Evolutionary conservation across 345 rosid species (phyloP).

Genomic region (Syzygium aromaticum): DNA sequence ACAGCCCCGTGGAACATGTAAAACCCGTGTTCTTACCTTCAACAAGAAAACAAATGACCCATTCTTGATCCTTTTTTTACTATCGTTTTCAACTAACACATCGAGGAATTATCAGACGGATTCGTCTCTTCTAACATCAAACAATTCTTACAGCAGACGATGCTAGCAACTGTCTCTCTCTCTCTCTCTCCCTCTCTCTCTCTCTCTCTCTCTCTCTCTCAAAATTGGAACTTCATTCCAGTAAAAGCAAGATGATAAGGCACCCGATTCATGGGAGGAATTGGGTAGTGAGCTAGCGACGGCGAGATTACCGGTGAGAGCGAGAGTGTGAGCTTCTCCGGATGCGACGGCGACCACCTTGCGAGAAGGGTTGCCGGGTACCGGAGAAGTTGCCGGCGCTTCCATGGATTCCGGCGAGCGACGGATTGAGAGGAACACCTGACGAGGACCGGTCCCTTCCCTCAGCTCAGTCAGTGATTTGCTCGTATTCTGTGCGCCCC

Average conservation of each 20-base stretch:
- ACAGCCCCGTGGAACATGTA: not conserved
- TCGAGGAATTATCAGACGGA: not conserved
- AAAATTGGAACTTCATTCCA: not conserved
- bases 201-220: not conserved
- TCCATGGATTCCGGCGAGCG: slow-evolving; percentile 28
- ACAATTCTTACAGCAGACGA: not conserved
- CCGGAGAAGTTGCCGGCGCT: not conserved
- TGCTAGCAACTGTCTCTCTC: not conserved
- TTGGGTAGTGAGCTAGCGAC: not conserved
- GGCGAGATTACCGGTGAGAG: slow-evolving; percentile 45
- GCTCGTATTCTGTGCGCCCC: not conserved
- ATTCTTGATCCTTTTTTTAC: not conserved
- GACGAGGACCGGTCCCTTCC: not conserved
- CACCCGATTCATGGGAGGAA: not conserved
- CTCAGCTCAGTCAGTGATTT: not conserved
- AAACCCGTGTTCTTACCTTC: not conserved
- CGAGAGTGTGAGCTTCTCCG: slow-evolving; percentile 86
- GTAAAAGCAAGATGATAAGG: not conserved
- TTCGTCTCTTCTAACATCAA: not conserved
- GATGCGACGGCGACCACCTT: slow-evolving; percentile 44
- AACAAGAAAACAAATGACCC: not conserved
- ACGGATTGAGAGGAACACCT: not conserved
- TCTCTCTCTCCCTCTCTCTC: not conserved
- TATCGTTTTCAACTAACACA: not conserved
- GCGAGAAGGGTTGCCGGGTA: slow-evolving; percentile 24